Base-by-base conservation (phyloP, 2,329 filamentous ascomycete species). In the Westerdykella sp. region DNA sequence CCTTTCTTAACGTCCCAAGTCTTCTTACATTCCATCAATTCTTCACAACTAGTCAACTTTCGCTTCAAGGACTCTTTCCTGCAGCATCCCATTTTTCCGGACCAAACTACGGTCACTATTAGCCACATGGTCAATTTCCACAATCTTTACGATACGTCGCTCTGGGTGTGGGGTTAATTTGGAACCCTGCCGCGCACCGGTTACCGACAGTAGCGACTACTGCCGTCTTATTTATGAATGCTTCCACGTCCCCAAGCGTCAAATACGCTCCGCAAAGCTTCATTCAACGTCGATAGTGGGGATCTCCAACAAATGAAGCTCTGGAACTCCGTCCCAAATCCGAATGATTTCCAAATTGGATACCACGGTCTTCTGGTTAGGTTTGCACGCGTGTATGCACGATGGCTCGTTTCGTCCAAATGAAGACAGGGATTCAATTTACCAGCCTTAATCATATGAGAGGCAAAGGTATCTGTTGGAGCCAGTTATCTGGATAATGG, bases 241-340 rank as follows among this genome's bases (percentile, higher is more conserved):
- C 7, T 28, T 28, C 43, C 46, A 32, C 42, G 37, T 40, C 30
- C 41, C 46, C 41, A 51, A 48, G 41, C 30, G 34, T 22, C 18
- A 43, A 31, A 34, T 21, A 37, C 31, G 16, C 4, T 23, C 16
- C 10, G 13, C 39, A 48, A 50, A 51, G 49, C 51, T 50, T 54
- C 44, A 48, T 47, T 51, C 49, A 46, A 53, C 49, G 30, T 51
- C 49, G 22, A 40, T 22, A 37, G 5, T 30, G 30, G 10, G 11
- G 21, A 46, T 41, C 25, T 34, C 42, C 18, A 37, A 34, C 37
- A 34, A 5, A n/a, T 12, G 13, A 21, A 21, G 25, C 25, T 12
- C 25, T 12, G 11, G 7, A 12, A 4, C 25, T 22, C 14, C 7
- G 30, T 16, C 11, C 11, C n/a, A 30, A 7, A 48, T 49, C 49